phyloP scores from a whole-genome alignment of 306 rosid species.

The Quercus aquifolioides region DNA sequence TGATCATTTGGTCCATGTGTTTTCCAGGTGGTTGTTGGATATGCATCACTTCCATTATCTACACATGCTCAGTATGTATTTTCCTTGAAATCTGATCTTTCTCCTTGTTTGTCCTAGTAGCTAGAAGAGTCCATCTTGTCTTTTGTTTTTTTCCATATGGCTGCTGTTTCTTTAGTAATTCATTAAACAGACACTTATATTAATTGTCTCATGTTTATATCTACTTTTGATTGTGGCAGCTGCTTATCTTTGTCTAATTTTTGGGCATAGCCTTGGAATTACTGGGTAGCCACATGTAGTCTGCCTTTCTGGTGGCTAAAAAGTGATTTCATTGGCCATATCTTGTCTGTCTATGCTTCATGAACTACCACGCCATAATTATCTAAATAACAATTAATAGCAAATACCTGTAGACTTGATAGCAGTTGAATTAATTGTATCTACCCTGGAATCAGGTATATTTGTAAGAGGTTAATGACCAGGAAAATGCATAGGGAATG shows the following conservation, averaged over 20 bases:
- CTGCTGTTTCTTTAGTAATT: conserved; percentile 7
- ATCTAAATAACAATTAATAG: not conserved
- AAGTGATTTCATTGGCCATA: not conserved
- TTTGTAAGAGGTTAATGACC: not conserved
- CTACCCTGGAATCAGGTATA: not conserved
- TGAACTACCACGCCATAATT: not conserved
- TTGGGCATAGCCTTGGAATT: not conserved
- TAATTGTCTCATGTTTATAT: not conserved
- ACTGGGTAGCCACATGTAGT: not conserved
- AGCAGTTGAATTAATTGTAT: not conserved
- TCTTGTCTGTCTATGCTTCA: not conserved
- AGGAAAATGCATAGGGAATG: not conserved
- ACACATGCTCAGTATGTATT: conserved; percentile 89
- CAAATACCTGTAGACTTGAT: not conserved
- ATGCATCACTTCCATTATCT: conserved; percentile 85
- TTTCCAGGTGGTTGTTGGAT: conserved; percentile 88
- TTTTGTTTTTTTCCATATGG: not conserved
- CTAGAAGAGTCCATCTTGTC: not conserved
- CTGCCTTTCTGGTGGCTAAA: not conserved
- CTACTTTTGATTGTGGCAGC: not conserved
- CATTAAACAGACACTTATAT: not conserved
- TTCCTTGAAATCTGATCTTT: conserved; percentile 15
- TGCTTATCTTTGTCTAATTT: not conserved
- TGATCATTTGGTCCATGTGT: conserved; percentile 22
- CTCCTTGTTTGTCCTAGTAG: conserved; percentile 11